Conservation (phyloP, 2,329 filamentous ascomycete species). For the Xylariaceae sp. region DNA sequence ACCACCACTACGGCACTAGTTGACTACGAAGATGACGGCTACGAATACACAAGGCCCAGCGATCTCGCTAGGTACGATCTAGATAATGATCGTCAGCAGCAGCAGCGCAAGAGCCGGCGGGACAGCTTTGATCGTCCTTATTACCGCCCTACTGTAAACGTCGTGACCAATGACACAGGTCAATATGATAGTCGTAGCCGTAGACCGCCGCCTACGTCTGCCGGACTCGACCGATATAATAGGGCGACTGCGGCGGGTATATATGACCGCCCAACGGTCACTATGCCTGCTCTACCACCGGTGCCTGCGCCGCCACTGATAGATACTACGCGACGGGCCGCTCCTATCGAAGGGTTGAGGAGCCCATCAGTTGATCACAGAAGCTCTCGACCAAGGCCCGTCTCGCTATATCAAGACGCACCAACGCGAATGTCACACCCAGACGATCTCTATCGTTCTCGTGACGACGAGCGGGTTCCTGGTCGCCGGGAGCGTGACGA, state of each 20-base stretch:
- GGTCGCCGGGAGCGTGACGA: constrained; percentile 48
- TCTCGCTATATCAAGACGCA: constrained; percentile 58
- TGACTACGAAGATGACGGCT: constrained; percentile 62
- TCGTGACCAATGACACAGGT: constrained; percentile 50
- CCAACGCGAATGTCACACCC: constrained; percentile 46
- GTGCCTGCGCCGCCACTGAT: constrained; percentile 43
- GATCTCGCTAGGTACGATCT: constrained; percentile 65
- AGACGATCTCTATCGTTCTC: constrained; percentile 53
- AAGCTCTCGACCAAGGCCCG: constrained; percentile 45
- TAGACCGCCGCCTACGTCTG: constrained; percentile 68
- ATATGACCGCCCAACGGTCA: constrained; percentile 51
- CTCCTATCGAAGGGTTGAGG: constrained; percentile 39
- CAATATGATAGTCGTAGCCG: constrained; percentile 47
- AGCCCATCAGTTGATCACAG: constrained; percentile 39
- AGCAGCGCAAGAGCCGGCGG: constrained; percentile 45
- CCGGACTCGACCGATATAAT: constrained; percentile 72
- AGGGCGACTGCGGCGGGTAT: constrained; percentile 43
- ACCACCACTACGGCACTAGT: constrained; percentile 43
- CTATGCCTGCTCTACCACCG: constrained; percentile 48
- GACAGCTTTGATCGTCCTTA: constrained; percentile 61
- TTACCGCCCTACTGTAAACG: constrained; percentile 57
- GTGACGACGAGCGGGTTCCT: constrained; percentile 50
- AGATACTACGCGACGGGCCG: constrained; percentile 39
- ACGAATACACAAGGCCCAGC: constrained; percentile 65
- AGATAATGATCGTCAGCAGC: constrained; percentile 52